phyloP scores from a whole-genome alignment of 1,139 yeast genomes.

The Suhomyces bribrorum region DNA sequence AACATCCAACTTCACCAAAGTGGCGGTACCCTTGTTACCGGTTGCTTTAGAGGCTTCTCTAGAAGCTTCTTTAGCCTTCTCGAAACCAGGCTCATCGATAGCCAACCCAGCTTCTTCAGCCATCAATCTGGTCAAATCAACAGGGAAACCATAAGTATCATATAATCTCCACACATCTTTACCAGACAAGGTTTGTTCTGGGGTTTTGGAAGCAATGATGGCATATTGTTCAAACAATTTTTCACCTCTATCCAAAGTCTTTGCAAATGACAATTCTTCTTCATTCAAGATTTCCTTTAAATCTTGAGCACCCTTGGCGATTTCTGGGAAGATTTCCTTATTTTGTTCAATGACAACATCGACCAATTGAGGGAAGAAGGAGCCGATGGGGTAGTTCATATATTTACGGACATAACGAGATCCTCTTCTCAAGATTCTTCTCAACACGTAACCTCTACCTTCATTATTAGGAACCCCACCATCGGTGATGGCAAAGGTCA shows the following conservation, averaged over 20 bases:
- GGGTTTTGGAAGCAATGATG: slow-evolving; percentile 71
- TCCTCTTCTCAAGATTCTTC: slow-evolving; percentile 97
- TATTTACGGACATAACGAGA: slow-evolving; percentile 95
- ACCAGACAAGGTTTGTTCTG: slow-evolving; percentile 80
- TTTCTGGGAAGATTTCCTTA: slow-evolving; percentile 87
- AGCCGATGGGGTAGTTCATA: slow-evolving; percentile 93
- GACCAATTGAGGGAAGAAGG: slow-evolving; percentile 86
- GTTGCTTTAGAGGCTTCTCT: slow-evolving; percentile 94
- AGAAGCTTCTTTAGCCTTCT: slow-evolving; percentile 82
- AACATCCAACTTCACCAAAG: slow-evolving; percentile 79
- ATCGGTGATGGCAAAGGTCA: slow-evolving; percentile 93
- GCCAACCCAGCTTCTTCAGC: slow-evolving; percentile 97
- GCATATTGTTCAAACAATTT: slow-evolving; percentile 94
- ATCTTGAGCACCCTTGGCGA: slow-evolving; percentile 66
- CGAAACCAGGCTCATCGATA: slow-evolving; percentile 90
- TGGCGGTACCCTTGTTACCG: slow-evolving; percentile 60
- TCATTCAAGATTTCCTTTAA: slow-evolving; percentile 91
- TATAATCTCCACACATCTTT: slow-evolving; percentile 97
- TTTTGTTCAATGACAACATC: slow-evolving; percentile 93
- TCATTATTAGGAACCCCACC: slow-evolving; percentile 99
- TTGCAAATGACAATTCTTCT: slow-evolving; percentile 92
- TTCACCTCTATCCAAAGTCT: slow-evolving; percentile 97
- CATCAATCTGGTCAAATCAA: slow-evolving; percentile 95
- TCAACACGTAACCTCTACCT: slow-evolving; percentile 96
- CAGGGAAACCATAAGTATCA: slow-evolving; percentile 99